phyloP scores from a whole-genome alignment of 768 basidiomycete genomes.

The Amanita jacksonii region DNA sequence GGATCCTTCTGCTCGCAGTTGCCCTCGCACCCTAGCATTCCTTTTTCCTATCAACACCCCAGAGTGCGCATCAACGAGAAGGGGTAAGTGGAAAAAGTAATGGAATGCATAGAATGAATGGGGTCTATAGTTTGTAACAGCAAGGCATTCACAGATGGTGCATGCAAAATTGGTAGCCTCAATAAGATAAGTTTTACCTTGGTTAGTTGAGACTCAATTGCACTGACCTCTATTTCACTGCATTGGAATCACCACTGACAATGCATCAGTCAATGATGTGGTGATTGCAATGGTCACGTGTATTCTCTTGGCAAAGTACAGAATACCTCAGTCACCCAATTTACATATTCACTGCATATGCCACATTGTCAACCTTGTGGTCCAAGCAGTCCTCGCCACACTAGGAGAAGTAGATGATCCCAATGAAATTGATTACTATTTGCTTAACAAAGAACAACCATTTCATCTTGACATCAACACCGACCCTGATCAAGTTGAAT shows the following conservation, averaged over 20 bases:
- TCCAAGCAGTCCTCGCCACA: conserved; percentile 21
- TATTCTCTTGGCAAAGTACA: conserved; percentile 16
- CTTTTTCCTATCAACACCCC: too few species aligned
- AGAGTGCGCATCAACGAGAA: too few species aligned
- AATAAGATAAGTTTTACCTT: conserved; percentile 24
- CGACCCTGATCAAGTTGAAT: conserved; percentile 14
- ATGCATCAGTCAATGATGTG: conserved; percentile 25
- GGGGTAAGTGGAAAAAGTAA: too few species aligned
- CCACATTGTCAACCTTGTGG: conserved; percentile 27
- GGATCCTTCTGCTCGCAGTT: too few species aligned
- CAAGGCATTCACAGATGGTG: conserved; percentile 19
- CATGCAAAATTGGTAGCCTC: conserved; percentile 15
- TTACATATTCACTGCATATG: conserved; percentile 25
- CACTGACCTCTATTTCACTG: conserved; percentile 9
- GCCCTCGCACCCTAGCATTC: too few species aligned
- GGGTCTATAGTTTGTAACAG: too few species aligned
- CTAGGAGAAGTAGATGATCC: conserved; percentile 19
- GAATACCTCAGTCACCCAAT: conserved; percentile 17
- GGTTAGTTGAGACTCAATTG: background rate
- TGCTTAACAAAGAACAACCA: conserved; percentile 19
- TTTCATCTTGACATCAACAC: conserved; percentile 20
- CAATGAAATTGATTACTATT: conserved; percentile 19
- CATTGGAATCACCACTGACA: conserved; percentile 21
- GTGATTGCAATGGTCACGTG: conserved; percentile 16
- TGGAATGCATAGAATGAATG: too few species aligned